Conservation (phyloP, 805 yeast genomes). For the Teunomyces tritomae region DNA sequence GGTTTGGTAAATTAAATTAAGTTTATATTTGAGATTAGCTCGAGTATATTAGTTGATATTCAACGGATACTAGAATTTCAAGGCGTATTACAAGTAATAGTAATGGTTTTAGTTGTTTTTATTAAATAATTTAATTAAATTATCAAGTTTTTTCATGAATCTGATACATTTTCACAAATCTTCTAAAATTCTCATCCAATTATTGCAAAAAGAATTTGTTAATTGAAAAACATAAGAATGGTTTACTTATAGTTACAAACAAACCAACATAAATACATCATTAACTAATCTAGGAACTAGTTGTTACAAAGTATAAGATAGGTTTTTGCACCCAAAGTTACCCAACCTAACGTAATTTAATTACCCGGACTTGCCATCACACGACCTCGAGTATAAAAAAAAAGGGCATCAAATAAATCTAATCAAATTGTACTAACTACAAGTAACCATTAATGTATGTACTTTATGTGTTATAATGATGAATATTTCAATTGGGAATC, state of each 20-base stretch:
- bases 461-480: slow-evolving; percentile 15
- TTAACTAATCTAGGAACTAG: not conserved
- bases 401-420: not conserved
- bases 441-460: not conserved
- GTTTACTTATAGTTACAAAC: too few relatives aligned
- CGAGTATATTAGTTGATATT: not conserved
- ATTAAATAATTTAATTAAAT: not conserved
- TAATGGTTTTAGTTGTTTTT: not conserved
- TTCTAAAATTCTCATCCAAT: not conserved
- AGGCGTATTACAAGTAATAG: not conserved
- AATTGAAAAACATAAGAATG: too few relatives aligned
- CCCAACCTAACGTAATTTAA: not conserved
- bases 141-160: not conserved
- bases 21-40: not conserved
- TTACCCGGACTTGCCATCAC: not conserved
- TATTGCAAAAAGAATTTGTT: too few relatives aligned
- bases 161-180: not conserved
- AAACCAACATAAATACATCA: not conserved
- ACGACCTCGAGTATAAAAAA: not conserved
- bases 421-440: not conserved
- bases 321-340: not conserved
- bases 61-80: not conserved
- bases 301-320: not conserved
- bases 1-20: not conserved
- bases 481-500: slow-evolving; percentile 34